phyloP scores from a whole-genome alignment of 352 stramenopile species.

The Globisporangium viniferum region DNA sequence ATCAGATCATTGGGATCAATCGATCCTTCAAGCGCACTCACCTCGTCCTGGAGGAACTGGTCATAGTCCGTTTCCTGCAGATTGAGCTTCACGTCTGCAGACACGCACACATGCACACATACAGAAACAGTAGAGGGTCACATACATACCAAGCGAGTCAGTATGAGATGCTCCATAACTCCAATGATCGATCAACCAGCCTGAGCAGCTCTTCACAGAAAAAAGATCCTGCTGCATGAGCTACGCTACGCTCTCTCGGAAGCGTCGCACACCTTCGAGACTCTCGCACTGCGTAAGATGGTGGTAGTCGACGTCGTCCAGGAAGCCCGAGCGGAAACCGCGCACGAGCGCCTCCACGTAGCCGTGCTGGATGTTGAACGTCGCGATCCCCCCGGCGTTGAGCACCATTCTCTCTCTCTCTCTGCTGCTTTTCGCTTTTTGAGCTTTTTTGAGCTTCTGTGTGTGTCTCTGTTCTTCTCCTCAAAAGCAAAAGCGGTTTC shows the following conservation, averaged over 20 bases:
- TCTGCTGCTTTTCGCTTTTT: neutral
- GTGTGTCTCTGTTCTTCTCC: no score
- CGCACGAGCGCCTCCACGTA: constrained; percentile 97
- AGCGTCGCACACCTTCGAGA: constrained; percentile 64
- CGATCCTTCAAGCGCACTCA: constrained; percentile 23
- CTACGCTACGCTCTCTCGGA: neutral
- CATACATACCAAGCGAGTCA: neutral
- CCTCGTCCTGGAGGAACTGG: constrained; percentile 94
- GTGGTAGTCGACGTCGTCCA: constrained; percentile 89
- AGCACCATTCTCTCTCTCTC: constrained; percentile 37
- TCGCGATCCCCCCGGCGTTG: constrained; percentile 88
- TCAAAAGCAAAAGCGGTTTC: no score
- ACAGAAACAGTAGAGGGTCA: neutral
- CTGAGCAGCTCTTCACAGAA: neutral
- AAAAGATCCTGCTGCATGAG: constrained; percentile 14
- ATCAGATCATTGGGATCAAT: constrained; percentile 7
- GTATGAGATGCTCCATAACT: neutral
- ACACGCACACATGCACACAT: neutral
- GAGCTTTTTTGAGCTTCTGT: no score
- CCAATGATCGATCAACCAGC: neutral
- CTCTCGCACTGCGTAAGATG: constrained; percentile 89
- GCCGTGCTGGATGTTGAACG: constrained; percentile 98
- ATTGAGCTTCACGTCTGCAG: constrained; percentile 90
- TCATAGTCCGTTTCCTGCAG: constrained; percentile 98
- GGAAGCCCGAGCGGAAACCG: constrained; percentile 91